phyloP scores from a whole-genome alignment of 2,329 filamentous ascomycete species.

The Aspergillus ruber region DNA sequence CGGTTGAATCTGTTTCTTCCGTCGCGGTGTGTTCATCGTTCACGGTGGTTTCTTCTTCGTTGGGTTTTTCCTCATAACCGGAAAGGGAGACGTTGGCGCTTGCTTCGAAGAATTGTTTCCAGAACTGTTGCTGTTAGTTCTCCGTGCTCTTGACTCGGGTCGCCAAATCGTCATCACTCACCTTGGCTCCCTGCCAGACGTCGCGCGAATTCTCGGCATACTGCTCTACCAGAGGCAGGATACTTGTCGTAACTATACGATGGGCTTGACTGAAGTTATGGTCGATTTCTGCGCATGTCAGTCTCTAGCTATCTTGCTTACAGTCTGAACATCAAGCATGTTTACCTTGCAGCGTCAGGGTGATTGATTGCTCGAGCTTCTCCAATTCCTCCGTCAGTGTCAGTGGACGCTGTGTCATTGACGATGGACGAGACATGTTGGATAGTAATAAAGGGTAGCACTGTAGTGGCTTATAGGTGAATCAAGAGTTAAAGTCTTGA shows the following conservation, averaged over 20 bases:
- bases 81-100: constrained; percentile 95
- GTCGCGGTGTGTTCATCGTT: constrained; percentile 47
- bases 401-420: constrained; percentile 51
- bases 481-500: background rate
- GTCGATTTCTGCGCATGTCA: constrained; percentile 71
- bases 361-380: constrained; percentile 93
- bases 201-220: constrained; percentile 90
- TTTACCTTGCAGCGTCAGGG: constrained; percentile 81
- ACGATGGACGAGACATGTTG: constrained; percentile 47
- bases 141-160: background rate
- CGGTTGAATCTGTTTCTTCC: constrained; percentile 32
- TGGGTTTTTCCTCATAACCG: constrained; percentile 76
- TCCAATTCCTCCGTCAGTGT: constrained; percentile 93
- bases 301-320: constrained; percentile 6
- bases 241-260: constrained; percentile 88
- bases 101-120: constrained; percentile 99
- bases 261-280: constrained; percentile 97
- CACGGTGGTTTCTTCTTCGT: constrained; percentile 50
- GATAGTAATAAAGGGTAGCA: background rate
- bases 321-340: constrained; percentile 10
- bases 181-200: constrained; percentile 96
- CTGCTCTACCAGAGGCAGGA: constrained; percentile 86
- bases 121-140: constrained; percentile 60
- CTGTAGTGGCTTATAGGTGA: no score
- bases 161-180: constrained; percentile 38